phyloP scores from a whole-genome alignment of 768 basidiomycete genomes.

The Tricholoma furcatifolium region DNA sequence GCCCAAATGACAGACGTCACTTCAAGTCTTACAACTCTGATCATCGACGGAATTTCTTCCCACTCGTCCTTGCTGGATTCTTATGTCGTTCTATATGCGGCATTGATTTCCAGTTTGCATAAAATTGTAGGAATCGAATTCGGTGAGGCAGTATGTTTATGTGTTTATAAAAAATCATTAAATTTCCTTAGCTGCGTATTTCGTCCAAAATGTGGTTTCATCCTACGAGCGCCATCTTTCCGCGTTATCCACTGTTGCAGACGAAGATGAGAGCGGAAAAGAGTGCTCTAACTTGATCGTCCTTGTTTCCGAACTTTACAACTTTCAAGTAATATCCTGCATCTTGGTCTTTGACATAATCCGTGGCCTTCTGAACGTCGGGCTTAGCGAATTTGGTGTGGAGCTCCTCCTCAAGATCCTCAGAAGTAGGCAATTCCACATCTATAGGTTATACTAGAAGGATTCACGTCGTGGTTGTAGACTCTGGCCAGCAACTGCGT shows the following conservation, averaged over 20 bases:
- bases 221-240: conserved; percentile 62
- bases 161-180: background rate
- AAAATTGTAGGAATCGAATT: conserved; percentile 85
- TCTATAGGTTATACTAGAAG: background rate
- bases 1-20: conserved; percentile 64
- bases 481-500: conserved; percentile 88
- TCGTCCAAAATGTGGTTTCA: conserved; percentile 70
- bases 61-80: conserved; percentile 84
- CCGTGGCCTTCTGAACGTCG: conserved; percentile 61
- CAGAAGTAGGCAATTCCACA: conserved; percentile 52
- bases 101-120: conserved; percentile 79
- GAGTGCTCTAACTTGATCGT: conserved; percentile 87
- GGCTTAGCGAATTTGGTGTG: conserved; percentile 75
- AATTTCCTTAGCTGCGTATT: conserved; percentile 63
- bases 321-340: conserved; percentile 91
- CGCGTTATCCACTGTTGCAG: conserved; percentile 23
- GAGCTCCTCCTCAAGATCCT: conserved; percentile 86
- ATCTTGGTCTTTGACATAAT: conserved; percentile 90
- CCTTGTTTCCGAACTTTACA: conserved; percentile 90
- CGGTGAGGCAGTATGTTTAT: conserved; percentile 47
- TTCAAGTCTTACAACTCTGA: conserved; percentile 68
- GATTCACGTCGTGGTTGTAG: conserved; percentile 37
- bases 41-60: conserved; percentile 77
- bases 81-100: conserved; percentile 85
- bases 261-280: conserved; percentile 64